Conservation (phyloP, 345 rosid genomes). For the Jatropha curcas region DNA sequence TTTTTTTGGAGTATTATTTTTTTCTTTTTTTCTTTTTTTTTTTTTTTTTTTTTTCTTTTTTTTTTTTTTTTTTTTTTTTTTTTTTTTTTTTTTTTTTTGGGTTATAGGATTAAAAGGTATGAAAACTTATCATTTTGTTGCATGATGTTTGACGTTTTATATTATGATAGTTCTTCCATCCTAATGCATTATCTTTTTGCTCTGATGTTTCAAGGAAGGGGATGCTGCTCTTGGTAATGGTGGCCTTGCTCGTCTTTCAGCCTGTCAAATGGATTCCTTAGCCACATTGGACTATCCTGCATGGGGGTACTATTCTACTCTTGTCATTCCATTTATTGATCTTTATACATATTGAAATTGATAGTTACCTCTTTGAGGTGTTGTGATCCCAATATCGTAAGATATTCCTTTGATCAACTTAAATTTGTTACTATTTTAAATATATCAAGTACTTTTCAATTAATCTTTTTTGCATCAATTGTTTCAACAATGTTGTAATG, state of each 20-base stretch:
- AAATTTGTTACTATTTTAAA: too few relatives aligned
- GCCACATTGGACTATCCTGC: conserved; percentile 58
- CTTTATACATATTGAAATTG: neutral
- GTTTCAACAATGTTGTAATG: neutral
- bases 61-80: too few relatives aligned
- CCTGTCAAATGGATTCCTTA: conserved; percentile 57
- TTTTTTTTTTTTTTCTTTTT: too few relatives aligned
- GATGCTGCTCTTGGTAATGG: conserved; percentile 60
- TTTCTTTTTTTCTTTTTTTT: too few relatives aligned
- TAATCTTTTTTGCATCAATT: neutral
- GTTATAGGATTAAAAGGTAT: too few relatives aligned
- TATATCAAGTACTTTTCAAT: too few relatives aligned
- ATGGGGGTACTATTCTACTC: conserved; percentile 38
- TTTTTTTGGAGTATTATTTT: too few relatives aligned
- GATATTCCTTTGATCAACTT: conserved; percentile 6
- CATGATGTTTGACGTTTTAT: neutral
- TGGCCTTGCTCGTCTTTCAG: conserved; percentile 57
- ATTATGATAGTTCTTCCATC: neutral
- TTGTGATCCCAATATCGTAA: neutral
- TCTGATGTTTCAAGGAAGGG: conserved; percentile 42
- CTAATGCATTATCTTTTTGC: conserved; percentile 3
- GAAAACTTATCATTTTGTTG: neutral
- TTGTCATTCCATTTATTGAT: conserved; percentile 4
- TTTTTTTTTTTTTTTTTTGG: too few relatives aligned
- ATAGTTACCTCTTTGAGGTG: neutral